Conservation (phyloP, 805 yeast genomes). For the Lachancea waltii region DNA sequence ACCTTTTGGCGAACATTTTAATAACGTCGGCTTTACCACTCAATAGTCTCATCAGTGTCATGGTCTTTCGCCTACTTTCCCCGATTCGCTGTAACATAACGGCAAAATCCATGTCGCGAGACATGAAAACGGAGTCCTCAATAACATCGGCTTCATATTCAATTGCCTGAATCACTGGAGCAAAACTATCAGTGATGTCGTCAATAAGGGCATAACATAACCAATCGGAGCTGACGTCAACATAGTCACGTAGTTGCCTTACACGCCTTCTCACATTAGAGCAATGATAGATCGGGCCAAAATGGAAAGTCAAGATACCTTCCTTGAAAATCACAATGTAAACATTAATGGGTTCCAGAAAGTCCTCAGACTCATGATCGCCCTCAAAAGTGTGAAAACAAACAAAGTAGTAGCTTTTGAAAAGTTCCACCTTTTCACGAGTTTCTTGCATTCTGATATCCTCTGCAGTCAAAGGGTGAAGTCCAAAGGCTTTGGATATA, state of each 20-base stretch:
- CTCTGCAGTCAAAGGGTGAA: slow-evolving; percentile 96
- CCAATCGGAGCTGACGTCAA: slow-evolving; percentile 76
- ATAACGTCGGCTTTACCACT: slow-evolving; percentile 95
- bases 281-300: slow-evolving; percentile 59
- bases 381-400: slow-evolving; percentile 95
- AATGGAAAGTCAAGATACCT: slow-evolving; percentile 65
- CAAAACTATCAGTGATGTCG: slow-evolving; percentile 81
- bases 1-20: slow-evolving; percentile 91
- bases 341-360: slow-evolving; percentile 71
- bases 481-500: slow-evolving; percentile 87
- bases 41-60: slow-evolving; percentile 83
- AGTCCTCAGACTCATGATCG: slow-evolving; percentile 73
- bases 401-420: slow-evolving; percentile 84
- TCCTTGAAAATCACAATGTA: slow-evolving; percentile 66
- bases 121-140: slow-evolving; percentile 74
- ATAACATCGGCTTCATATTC: slow-evolving; percentile 79
- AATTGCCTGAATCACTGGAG: slow-evolving; percentile 69
- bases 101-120: slow-evolving; percentile 67
- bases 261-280: slow-evolving; percentile 79
- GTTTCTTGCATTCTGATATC: slow-evolving; percentile 95
- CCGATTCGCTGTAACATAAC: slow-evolving; percentile 78
- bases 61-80: slow-evolving; percentile 81
- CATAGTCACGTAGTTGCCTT: slow-evolving; percentile 70
- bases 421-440: slow-evolving; percentile 93
- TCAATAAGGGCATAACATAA: slow-evolving; percentile 74